Percentiles rank a stretch among this genome's conserved stretches.
Evolutionary conservation across 306 rosid species (phyloP).

Genomic region (Luffa acutangula): DNA sequence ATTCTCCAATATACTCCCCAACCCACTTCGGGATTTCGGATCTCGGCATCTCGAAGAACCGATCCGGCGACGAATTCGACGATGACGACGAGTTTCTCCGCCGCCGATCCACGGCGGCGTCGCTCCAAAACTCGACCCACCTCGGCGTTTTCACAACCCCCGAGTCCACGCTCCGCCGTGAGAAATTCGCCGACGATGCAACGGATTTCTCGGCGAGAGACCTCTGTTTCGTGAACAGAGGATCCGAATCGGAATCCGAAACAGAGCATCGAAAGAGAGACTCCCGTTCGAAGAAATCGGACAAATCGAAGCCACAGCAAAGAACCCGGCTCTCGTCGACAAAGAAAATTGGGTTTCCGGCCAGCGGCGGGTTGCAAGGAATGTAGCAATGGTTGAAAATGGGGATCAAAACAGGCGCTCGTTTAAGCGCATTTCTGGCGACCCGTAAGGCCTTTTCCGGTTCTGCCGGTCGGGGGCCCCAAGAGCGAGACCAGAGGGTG

Average conservation of each 20-base stretch:
- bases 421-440: constrained; percentile 68
- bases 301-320: constrained; percentile 87
- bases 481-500: constrained; percentile 72
- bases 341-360: constrained; percentile 89
- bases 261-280: constrained; percentile 51
- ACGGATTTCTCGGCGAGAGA: constrained; percentile 73
- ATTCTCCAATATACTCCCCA: constrained; percentile 54
- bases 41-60: constrained; percentile 49
- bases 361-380: constrained; percentile 87
- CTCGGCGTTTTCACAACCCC: constrained; percentile 59
- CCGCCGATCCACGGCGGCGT: constrained; percentile 74
- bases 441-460: constrained; percentile 72
- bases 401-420: constrained; percentile 88
- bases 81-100: constrained; percentile 53
- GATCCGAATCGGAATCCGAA: constrained; percentile 43
- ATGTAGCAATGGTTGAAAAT: constrained; percentile 97
- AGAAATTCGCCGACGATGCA: constrained; percentile 45
- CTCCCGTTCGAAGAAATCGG: constrained; percentile 87
- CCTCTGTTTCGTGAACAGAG: constrained; percentile 44
- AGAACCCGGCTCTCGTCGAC: constrained; percentile 85
- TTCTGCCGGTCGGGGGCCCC: constrained; percentile 79
- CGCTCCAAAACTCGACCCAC: constrained; percentile 99
- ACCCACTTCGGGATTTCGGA: constrained; percentile 66
- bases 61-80: constrained; percentile 57
- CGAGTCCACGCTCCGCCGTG: constrained; percentile 63